Conservation (phyloP, 2,329 filamentous ascomycete genomes). For the Clonostachys rhizophaga region DNA sequence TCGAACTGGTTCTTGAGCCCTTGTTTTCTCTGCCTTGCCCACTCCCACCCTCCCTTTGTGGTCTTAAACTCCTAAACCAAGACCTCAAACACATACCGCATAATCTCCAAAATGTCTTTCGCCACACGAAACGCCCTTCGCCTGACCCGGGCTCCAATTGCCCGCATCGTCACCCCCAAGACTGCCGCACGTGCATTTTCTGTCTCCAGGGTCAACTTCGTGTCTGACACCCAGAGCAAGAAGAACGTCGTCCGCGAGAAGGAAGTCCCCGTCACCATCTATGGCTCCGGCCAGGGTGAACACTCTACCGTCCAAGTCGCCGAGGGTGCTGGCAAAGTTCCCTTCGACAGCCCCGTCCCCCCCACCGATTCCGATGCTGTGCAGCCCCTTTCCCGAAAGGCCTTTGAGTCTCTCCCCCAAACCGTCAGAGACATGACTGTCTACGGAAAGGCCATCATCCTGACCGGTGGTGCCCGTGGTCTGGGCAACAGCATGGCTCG, state of each 20-base stretch:
- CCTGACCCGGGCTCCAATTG: conserved; percentile 15
- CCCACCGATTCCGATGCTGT: conserved; percentile 40
- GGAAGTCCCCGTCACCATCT: conserved; percentile 52
- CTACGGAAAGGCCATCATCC: conserved; percentile 64
- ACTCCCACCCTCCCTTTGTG: conserved; percentile 1
- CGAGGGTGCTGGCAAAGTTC: conserved; percentile 31
- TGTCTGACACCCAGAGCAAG: conserved; percentile 35
- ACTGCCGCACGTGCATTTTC: conserved; percentile 24
- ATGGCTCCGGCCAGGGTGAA: conserved; percentile 42
- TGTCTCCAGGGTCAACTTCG: conserved; percentile 17
- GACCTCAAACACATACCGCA: neutral
- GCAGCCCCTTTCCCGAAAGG: conserved; percentile 44
- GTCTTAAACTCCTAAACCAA: neutral
- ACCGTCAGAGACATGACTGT: conserved; percentile 68
- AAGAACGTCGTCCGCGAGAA: conserved; percentile 52
- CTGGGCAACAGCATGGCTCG: conserved; percentile 77
- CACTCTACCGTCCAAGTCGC: conserved; percentile 52
- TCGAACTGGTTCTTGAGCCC: neutral
- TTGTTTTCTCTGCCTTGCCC: neutral
- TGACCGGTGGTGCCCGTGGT: conserved; percentile 73
- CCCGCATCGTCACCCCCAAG: conserved; percentile 11
- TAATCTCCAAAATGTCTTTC: conserved; percentile 24
- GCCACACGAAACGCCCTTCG: conserved; percentile 26
- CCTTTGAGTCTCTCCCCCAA: conserved; percentile 52
- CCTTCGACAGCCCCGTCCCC: conserved; percentile 31